Evolutionary conservation across 306 rosid genomes (phyloP), one percentile per base, ranked within the genome.

Genomic region (Ochetophila trinervis): DNA sequence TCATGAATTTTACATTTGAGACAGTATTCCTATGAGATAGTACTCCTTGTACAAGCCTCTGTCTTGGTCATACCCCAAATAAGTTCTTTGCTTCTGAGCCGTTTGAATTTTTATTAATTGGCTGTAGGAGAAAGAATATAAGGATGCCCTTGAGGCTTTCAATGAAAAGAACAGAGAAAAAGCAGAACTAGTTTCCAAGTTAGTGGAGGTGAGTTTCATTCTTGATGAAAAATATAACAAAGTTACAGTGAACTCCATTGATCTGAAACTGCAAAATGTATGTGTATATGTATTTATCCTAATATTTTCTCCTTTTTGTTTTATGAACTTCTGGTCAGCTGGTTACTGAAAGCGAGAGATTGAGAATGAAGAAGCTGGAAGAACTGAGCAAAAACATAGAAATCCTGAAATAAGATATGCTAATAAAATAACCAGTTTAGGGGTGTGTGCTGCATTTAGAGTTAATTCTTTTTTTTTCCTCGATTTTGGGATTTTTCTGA

Each of bases 351-450:
- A 92, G 82, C 36, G 82, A 77, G 77, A 69, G 30, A 59, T 16
- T 85, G 82, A 82, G 98, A 85, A 79, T 92, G 95, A 89, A 85
- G 84, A 92, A 92, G 87, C 89, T 92, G 76, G 98, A 89, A 54
- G 98, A 92, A 72, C 80, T 92, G 78, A 87, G 88, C 91, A 92
- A 85, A 79, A 80, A 80, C 69, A 70, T 92, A 32, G 90, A 86
- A 67, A 73, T 73, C 51, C 76, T 91, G 55, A 76, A 69, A 15
- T 88, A 74, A 81, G 44, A 78, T 48, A 23, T 78, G 73, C 72
- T 23, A 54, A 75, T 16, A 56, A 62, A 57, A 58, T 77, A 69
- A 69, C 76, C 75, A 45, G 34, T 24, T 65, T 57, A 55, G 22
- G 61, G 74, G 63, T 69, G 73, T 65, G 88, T 80, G 85, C 13